Conservation (phyloP, 2,329 filamentous ascomycete species). For the Ceratocystis harringtonii region DNA sequence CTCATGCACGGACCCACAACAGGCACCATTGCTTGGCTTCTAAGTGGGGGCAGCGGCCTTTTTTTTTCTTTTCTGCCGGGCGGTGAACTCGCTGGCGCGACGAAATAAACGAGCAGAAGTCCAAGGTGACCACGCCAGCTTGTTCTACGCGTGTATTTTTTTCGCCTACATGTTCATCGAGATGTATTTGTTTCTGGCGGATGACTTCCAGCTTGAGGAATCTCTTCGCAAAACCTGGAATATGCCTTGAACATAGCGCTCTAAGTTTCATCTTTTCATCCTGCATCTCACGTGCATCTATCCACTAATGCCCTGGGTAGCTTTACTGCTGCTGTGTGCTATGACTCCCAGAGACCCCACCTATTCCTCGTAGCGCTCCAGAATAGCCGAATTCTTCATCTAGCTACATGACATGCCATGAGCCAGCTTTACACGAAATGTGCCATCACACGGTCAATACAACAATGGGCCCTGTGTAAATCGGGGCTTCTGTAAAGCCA, state of each 20-base stretch:
- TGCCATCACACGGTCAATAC: too few species aligned
- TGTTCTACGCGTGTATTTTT: neutral
- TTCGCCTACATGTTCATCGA: neutral
- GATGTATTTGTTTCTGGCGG: neutral
- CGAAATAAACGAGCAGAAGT: neutral
- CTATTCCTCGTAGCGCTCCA: neutral
- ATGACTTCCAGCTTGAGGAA: too few species aligned
- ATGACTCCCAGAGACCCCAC: neutral
- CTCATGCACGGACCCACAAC: neutral
- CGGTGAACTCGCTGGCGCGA: neutral
- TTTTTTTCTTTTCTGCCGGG: slow-evolving; percentile 1
- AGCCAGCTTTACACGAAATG: neutral
- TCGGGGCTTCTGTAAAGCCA: too few species aligned
- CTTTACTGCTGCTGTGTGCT: neutral
- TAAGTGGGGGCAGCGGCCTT: neutral
- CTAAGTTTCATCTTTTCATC: neutral
- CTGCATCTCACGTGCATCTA: neutral
- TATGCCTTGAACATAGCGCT: neutral
- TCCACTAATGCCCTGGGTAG: neutral
- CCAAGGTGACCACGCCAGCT: neutral
- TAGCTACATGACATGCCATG: neutral
- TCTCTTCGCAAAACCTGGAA: too few species aligned
- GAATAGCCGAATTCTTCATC: neutral
- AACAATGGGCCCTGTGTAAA: too few species aligned
- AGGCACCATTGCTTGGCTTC: neutral